Conservation (phyloP, 2,329 filamentous ascomycete species). For the Pseudocercospora pini-densiflorae region DNA sequence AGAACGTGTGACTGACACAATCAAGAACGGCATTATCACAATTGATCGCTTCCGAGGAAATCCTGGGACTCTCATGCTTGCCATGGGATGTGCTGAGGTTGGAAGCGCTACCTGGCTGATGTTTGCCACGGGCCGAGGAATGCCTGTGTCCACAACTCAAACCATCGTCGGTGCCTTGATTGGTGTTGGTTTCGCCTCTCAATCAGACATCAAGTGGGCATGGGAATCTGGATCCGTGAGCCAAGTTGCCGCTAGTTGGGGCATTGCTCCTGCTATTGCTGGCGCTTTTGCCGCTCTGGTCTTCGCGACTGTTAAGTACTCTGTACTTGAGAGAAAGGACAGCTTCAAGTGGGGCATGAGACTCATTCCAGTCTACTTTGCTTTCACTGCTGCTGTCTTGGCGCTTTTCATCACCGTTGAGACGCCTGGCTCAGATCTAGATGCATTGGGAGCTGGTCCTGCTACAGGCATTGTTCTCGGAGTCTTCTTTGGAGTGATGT, state of each 20-base stretch:
- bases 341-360: slow-evolving; percentile 54
- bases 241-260: slow-evolving; percentile 61
- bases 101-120: slow-evolving; percentile 60
- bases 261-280: slow-evolving; percentile 52
- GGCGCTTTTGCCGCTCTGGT: slow-evolving; percentile 52
- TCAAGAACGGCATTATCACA: slow-evolving; percentile 62
- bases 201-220: slow-evolving; percentile 44
- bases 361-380: slow-evolving; percentile 54
- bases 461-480: slow-evolving; percentile 61
- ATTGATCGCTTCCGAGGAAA: slow-evolving; percentile 50
- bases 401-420: slow-evolving; percentile 62
- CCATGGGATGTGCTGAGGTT: slow-evolving; percentile 31
- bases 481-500: slow-evolving; percentile 55
- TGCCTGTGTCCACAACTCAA: slow-evolving; percentile 65
- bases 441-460: slow-evolving; percentile 44
- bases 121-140: slow-evolving; percentile 56
- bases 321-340: slow-evolving; percentile 52
- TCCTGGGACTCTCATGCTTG: slow-evolving; percentile 60
- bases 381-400: slow-evolving; percentile 50
- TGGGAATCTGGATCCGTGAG: slow-evolving; percentile 64
- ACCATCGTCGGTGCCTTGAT: slow-evolving; percentile 55
- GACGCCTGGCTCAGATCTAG: slow-evolving; percentile 52
- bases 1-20: slow-evolving; percentile 61
- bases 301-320: slow-evolving; percentile 53
- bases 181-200: slow-evolving; percentile 47